Conservation (phyloP, 1,284 basidiomycete species). For the Omphalotus olearius region DNA sequence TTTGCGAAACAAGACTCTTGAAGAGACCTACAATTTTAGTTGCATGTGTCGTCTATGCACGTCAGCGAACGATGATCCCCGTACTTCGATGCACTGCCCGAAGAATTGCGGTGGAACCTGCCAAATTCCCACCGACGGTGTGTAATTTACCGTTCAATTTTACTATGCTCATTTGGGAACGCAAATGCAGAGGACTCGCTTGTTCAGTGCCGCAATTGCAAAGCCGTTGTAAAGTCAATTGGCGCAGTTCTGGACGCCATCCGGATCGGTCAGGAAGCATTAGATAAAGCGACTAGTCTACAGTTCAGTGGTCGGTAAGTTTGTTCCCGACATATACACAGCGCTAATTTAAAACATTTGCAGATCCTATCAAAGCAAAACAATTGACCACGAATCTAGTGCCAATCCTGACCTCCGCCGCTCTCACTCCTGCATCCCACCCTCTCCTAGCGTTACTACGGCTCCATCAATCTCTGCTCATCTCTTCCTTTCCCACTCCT, state of each 20-base stretch:
- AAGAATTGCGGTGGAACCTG: slow-evolving; percentile 60
- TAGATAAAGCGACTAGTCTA: slow-evolving; percentile 64
- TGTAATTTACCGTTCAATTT: not conserved
- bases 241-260: slow-evolving; percentile 57
- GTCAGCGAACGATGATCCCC: slow-evolving; percentile 44
- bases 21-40: slow-evolving; percentile 76
- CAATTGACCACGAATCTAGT: slow-evolving; percentile 64
- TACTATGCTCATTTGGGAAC: slow-evolving; percentile 1
- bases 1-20: slow-evolving; percentile 55
- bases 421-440: slow-evolving; percentile 58
- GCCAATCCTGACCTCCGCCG: slow-evolving; percentile 52
- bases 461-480: slow-evolving; percentile 63
- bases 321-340: not conserved
- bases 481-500: slow-evolving; percentile 40
- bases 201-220: slow-evolving; percentile 60
- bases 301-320: slow-evolving; percentile 47
- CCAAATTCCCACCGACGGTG: slow-evolving; percentile 54
- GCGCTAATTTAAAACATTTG: not conserved
- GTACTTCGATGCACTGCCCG: slow-evolving; percentile 67
- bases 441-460: slow-evolving; percentile 75
- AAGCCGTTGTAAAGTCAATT: slow-evolving; percentile 40
- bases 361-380: slow-evolving; percentile 54
- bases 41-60: slow-evolving; percentile 71
- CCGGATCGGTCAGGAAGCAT: slow-evolving; percentile 61
- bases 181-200: slow-evolving; percentile 34